Base-by-base conservation (phyloP, 2,329 filamentous ascomycete species). In the Aspergillus fijiensis region DNA sequence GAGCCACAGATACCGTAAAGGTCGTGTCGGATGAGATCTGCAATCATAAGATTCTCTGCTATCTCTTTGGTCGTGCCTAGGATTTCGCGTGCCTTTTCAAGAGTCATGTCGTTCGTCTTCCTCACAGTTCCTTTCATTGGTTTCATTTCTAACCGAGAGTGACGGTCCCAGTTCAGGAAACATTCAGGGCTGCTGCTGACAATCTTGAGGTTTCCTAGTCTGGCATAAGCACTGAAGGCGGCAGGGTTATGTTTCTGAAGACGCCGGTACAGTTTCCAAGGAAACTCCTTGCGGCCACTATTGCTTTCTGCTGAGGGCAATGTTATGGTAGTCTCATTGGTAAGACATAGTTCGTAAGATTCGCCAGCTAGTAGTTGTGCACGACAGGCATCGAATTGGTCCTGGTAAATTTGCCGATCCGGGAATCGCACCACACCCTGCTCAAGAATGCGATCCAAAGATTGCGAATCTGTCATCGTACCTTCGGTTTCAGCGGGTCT, bases 41-140 rank as follows among this genome's bases (percentile, higher is more conserved):
- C 93, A 69, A 98, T 97, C 95, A 98, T 98, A 25, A 98, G 84
- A 71, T 98, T 98, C 79, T 98, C 94, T 0, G 94, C 94, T 68
- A 91, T 88, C 75, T 98, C 95, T 74, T 98, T 98, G 23, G 90
- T 89, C 0, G 91, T 84, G 59, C 89, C 86, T 14, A 97, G 84
- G 45, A 96, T 85, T 29, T 80, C 78, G 62, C 88, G 86, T 0
- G 94, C 93, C 69, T 90, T 84, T 5, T 82, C 84, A n/a, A 89
- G 81, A 0, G 89, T 95, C 42, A 89, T 86, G 1, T 80, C 81
- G 0, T 82, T 79, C 0, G 84, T 85, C 69, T 96, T 96, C 67
- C 88, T 88, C n/a, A 97, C 92, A 0, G 94, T 98, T 51, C 94
- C 94, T 79, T 98, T 98, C 86, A 98, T 98, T 0, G 94, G 94